Conservation (phyloP, 805 yeast species). For the Wickerhamomyces mucosus region DNA sequence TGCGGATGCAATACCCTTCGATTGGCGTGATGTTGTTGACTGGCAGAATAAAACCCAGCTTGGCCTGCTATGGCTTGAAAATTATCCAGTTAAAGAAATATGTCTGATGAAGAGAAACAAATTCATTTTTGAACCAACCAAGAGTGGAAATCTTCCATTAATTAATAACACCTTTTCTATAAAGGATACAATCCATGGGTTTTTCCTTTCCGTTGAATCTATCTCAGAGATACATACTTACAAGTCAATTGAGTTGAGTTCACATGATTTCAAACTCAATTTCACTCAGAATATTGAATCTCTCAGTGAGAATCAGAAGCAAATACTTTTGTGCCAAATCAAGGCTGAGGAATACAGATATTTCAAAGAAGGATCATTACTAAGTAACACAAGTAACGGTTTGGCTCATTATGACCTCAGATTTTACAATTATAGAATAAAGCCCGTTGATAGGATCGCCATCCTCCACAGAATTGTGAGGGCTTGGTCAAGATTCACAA, state of each 20-base stretch:
- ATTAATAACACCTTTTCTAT: too few species aligned
- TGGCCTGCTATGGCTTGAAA: constrained; percentile 9
- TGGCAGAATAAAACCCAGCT: constrained; percentile 10
- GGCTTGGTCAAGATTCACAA: constrained; percentile 18
- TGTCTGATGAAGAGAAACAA: constrained; percentile 9
- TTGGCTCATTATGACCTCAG: constrained; percentile 19
- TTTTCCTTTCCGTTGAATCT: too few species aligned
- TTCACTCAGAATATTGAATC: background rate
- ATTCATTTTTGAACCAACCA: too few species aligned
- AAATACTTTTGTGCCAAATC: background rate
- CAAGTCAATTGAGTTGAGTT: constrained; percentile 4
- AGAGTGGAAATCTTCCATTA: too few species aligned
- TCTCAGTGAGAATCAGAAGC: constrained; percentile 3
- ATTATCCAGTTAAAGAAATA: constrained; percentile 6
- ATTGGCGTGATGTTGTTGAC: constrained; percentile 12
- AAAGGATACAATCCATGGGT: too few species aligned
- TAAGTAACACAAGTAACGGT: constrained; percentile 6
- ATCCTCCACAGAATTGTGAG: constrained; percentile 15
- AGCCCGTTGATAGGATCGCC: constrained; percentile 14
- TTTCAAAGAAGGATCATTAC: constrained; percentile 18
- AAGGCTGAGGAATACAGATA: constrained; percentile 11
- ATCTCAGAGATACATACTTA: background rate
- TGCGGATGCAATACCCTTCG: constrained; percentile 4
- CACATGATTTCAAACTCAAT: constrained; percentile 11
- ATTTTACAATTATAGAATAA: constrained; percentile 11